Conservation (phyloP, 192 early-diverging fungal species). For the Backusella parvicylindrica region DNA sequence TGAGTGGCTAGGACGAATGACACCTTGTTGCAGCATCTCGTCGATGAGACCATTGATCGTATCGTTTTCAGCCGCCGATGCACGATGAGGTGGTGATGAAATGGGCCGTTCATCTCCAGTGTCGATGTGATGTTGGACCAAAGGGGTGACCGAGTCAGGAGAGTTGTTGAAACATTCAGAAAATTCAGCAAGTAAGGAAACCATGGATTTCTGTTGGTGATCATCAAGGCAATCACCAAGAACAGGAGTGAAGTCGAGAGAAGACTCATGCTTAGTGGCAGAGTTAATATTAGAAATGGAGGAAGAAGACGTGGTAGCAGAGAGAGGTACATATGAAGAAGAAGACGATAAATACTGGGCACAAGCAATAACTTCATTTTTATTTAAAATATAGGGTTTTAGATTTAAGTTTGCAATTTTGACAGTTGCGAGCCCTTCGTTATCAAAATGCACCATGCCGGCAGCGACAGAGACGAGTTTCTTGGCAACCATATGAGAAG, state of each 20-base stretch:
- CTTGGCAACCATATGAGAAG: neutral
- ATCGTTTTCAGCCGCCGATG: conserved; percentile 16
- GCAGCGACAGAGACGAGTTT: neutral
- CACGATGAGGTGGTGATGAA: conserved; percentile 11
- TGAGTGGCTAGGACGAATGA: conserved; percentile 33
- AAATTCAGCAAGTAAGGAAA: neutral
- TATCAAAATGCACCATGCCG: neutral
- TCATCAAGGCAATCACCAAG: neutral
- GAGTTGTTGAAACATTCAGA: neutral
- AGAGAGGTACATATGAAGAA: neutral
- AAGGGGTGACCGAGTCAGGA: neutral
- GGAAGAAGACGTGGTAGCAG: neutral
- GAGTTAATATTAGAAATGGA: neutral
- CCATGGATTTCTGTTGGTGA: neutral
- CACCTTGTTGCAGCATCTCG: conserved; percentile 28
- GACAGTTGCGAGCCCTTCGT: neutral
- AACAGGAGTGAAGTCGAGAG: neutral
- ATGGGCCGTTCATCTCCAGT: neutral
- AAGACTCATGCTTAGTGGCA: neutral
- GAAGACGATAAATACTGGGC: neutral
- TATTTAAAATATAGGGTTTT: neutral
- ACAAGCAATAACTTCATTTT: neutral
- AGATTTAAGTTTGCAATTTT: neutral
- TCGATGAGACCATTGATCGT: conserved; percentile 12
- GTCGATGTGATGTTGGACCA: neutral